Evolutionary conservation across 2,329 filamentous ascomycete species (phyloP).

Genomic region (Phaeoacremonium minimum): DNA sequence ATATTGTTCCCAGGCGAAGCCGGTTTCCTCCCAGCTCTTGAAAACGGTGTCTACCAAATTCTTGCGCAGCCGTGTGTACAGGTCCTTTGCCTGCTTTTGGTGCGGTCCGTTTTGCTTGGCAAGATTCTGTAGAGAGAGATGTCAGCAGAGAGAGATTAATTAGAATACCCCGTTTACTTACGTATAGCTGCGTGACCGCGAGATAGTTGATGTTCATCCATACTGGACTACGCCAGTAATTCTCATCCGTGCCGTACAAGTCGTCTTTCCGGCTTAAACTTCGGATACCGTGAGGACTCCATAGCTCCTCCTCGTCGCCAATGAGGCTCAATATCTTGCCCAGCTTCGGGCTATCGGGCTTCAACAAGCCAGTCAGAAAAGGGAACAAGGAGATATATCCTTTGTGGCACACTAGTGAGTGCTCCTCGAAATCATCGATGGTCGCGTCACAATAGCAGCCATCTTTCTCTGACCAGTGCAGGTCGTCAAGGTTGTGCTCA

Average conservation of each 20-base stretch:
- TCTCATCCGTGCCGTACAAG: constrained; percentile 86
- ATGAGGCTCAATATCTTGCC: constrained; percentile 74
- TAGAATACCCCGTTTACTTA: constrained; percentile 44
- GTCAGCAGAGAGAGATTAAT: constrained; percentile 1
- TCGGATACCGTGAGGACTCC: constrained; percentile 82
- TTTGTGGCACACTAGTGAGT: constrained; percentile 86
- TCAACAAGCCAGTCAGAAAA: constrained; percentile 79
- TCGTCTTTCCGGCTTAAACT: constrained; percentile 81
- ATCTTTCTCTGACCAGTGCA: constrained; percentile 83
- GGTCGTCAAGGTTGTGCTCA: constrained; percentile 78
- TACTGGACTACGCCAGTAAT: constrained; percentile 93
- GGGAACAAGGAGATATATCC: constrained; percentile 94
- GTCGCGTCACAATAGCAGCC: constrained; percentile 92
- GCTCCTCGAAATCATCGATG: constrained; percentile 92
- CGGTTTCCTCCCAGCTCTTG: constrained; percentile 81
- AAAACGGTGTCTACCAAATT: constrained; percentile 90
- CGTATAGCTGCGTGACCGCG: constrained; percentile 70
- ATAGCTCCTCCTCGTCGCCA: constrained; percentile 78
- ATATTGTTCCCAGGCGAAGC: constrained; percentile 99
- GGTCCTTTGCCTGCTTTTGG: constrained; percentile 59
- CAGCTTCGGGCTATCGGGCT: constrained; percentile 68
- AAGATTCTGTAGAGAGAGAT: constrained; percentile 46
- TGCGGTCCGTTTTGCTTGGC: constrained; percentile 65
- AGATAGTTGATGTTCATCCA: constrained; percentile 98
- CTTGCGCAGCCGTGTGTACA: constrained; percentile 73